Percentiles rank a stretch among this genome's conserved stretches.
phyloP scores from a whole-genome alignment of 2,329 filamentous ascomycete species.

The Alternaria longipes region DNA sequence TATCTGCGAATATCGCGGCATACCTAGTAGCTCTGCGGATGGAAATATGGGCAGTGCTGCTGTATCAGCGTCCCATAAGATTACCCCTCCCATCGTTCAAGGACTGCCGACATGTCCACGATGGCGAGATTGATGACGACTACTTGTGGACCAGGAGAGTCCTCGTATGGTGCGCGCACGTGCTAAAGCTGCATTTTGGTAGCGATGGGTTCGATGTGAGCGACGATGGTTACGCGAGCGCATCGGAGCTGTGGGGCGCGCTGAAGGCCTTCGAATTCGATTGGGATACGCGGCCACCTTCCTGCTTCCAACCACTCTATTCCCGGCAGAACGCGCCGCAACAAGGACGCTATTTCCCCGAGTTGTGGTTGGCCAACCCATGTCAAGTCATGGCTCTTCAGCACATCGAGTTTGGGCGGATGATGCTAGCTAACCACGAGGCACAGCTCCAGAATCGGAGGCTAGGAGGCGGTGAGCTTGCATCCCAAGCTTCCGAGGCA shows the following conservation, averaged over 20 bases:
- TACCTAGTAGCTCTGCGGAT: background rate
- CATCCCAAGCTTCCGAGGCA: background rate
- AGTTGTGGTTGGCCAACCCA: slow-evolving; percentile 1
- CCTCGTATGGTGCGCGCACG: background rate
- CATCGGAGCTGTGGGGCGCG: background rate
- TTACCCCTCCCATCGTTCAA: slow-evolving; percentile 1
- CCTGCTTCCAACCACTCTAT: background rate
- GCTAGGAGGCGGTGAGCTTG: slow-evolving; percentile 1
- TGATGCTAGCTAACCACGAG: background rate
- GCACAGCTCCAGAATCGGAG: background rate
- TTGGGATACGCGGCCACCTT: slow-evolving; percentile 1
- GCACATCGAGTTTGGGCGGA: background rate
- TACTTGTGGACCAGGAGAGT: background rate
- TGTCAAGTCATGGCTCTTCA: slow-evolving; percentile 1
- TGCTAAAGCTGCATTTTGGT: background rate
- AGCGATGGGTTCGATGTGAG: background rate
- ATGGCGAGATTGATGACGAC: background rate
- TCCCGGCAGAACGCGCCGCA: background rate
- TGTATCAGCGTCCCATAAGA: slow-evolving; percentile 2
- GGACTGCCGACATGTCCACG: background rate
- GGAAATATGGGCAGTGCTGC: background rate
- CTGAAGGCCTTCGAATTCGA: slow-evolving; percentile 1
- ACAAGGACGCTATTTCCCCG: background rate
- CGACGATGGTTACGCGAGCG: background rate
- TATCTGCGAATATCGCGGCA: background rate